These are phyloP conservation scores for Geotrichum candidum DNA, from an alignment of 1,139 yeast genomes.

Conservation along the genomic window DNA sequence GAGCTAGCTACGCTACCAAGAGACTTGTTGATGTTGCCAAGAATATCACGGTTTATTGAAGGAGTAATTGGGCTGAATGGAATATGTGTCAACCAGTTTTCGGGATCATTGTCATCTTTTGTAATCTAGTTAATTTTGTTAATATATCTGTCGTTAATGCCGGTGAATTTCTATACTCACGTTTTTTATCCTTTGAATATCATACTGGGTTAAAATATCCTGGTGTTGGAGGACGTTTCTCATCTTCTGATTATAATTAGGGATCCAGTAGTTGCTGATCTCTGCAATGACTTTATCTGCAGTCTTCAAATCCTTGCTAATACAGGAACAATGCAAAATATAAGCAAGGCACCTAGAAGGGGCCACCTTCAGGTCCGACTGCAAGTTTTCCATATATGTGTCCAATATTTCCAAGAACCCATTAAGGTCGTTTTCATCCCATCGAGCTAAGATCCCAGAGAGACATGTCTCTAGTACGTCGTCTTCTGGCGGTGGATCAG, in stretches of 20 bases:
- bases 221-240: constrained; percentile 14
- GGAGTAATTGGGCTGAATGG: constrained; percentile 5
- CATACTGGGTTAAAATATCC: constrained; percentile 19
- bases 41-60: constrained; percentile 5
- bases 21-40: constrained; percentile 8
- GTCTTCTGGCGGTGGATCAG: not conserved
- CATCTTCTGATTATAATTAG: constrained; percentile 2
- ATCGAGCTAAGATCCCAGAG: not conserved
- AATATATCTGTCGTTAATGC: not conserved
- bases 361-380: not conserved
- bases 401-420: constrained; percentile 1
- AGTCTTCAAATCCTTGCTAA: constrained; percentile 1
- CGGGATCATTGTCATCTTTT: not conserved
- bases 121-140: not conserved
- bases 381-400: not conserved
- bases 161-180: constrained; percentile 12
- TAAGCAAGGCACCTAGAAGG: constrained; percentile 18
- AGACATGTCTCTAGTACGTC: constrained; percentile 8
- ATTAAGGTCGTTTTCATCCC: not conserved
- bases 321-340: constrained; percentile 21
- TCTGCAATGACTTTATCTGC: constrained; percentile 9
- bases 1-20: constrained; percentile 11
- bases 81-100: not conserved
- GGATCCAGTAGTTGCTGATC: constrained; percentile 12
- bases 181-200: constrained; percentile 17